Base-by-base conservation (phyloP, 1,284 basidiomycete species). In the Sanghuangporus baumii region DNA sequence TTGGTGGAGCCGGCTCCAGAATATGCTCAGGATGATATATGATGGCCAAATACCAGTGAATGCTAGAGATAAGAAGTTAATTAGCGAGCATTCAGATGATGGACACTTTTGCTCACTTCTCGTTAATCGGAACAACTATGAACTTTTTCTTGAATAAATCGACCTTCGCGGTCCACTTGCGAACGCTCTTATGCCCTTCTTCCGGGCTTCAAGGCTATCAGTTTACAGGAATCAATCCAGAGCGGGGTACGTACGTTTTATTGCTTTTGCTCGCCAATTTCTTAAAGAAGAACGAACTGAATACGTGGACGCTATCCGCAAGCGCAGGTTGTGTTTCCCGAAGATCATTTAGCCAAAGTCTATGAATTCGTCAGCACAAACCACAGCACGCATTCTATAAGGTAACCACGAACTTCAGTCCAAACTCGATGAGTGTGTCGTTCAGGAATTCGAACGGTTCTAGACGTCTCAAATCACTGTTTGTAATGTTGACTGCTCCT, bases 201-300 rank as follows among this genome's bases (percentile, higher is more conserved):
- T 83, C 77, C 40, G 78, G 69, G 63, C 87, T 89, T 56, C 26
- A 58, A 64, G 47, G 46, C 61, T 48, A 37, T 26, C 36, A 20
- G 18, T 50, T 62, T 41, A 63, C 55, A n/a, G 18, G 31, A 5
- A 55, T 5, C 16, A 60, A 46, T 20, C 41, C n/a, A 26, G 14
- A 23, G 51, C 20, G 38, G 50, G 57, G 58, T 41, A 74, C 84
- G 55, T 73, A 89, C 89, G 83, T 84, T 71, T 84, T 86, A 66
- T 82, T 82, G 64, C 87, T 88, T n/a, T 26, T 47, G 23, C 38
- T 60, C 6, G 48, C 59, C n/a, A 99, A 76, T 71, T 96, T 95
- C 75, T 95, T 92, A 78, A 94, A 98, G 75, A 99, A 98, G 78
- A 98, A 99, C 0, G 96, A 95, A 72, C 89, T 98, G 79, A 99